A percentile compares a stretch with the other conserved stretches of the same genome.
Conservation (phyloP, 768 basidiomycete genomes). For the Ramaria sp. region DNA sequence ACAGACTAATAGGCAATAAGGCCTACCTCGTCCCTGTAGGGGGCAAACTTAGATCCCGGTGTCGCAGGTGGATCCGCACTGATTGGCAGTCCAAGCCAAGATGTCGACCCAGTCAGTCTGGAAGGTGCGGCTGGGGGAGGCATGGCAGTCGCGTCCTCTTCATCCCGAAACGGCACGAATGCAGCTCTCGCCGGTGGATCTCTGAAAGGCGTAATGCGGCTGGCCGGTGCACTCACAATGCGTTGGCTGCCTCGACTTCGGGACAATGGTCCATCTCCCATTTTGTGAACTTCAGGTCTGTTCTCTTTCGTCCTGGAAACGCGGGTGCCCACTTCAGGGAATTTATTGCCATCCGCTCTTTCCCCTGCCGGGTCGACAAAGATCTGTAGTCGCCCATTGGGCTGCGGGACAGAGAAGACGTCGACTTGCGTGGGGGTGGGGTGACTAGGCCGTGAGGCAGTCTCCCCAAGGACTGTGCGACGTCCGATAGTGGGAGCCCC, state of each 20-base stretch:
- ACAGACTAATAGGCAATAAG: conserved; percentile 16
- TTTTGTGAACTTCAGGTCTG: conserved; percentile 55
- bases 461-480: conserved; percentile 36
- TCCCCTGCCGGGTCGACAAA: conserved; percentile 63
- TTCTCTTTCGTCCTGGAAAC: conserved; percentile 76
- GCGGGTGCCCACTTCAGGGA: conserved; percentile 68
- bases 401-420: conserved; percentile 18
- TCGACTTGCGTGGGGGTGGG: neutral
- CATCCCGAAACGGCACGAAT: conserved; percentile 33
- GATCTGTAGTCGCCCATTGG: conserved; percentile 53
- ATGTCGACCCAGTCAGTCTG: neutral
- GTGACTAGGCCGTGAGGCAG: conserved; percentile 25
- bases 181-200: conserved; percentile 36
- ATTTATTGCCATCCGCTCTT: conserved; percentile 36
- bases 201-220: conserved; percentile 51
- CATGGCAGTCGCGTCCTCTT: conserved; percentile 12
- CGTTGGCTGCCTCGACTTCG: conserved; percentile 47
- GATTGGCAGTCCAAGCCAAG: neutral
- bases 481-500: conserved; percentile 18
- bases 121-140: neutral
- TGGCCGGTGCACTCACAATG: conserved; percentile 32
- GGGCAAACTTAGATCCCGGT: conserved; percentile 44
- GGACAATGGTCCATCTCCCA: conserved; percentile 51
- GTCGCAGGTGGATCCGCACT: conserved; percentile 27
- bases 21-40: conserved; percentile 61